A percentile compares a stretch with the other conserved stretches of the same genome.
Conservation (phyloP, 108 stramenopile genomes). For the Aurantiochytrium sp. region DNA sequence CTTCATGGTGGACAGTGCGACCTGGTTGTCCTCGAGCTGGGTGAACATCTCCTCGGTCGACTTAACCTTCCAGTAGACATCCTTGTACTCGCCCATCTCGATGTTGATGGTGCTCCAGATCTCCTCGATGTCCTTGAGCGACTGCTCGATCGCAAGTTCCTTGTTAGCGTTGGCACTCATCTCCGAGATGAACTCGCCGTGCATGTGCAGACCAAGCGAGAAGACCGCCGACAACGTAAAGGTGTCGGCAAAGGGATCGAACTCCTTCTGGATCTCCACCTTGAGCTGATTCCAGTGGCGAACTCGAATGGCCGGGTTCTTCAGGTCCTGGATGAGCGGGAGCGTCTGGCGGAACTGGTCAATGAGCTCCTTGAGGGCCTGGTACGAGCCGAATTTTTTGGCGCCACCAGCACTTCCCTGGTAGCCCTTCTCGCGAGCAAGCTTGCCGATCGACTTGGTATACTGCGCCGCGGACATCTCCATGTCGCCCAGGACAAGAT, state of each 20-base stretch:
- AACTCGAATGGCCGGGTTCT: constrained; percentile 53
- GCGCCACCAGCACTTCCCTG: not conserved
- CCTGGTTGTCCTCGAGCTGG: constrained; percentile 60
- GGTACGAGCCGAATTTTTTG: not conserved
- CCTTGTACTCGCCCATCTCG: constrained; percentile 61
- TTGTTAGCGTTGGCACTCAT: constrained; percentile 61
- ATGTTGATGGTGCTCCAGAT: constrained; percentile 54
- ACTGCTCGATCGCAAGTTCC: constrained; percentile 60
- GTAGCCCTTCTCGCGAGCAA: constrained; percentile 16
- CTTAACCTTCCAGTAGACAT: constrained; percentile 60
- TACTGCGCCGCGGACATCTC: constrained; percentile 47
- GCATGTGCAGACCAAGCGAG: constrained; percentile 53
- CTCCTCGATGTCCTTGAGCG: constrained; percentile 42
- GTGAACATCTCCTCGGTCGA: constrained; percentile 61
- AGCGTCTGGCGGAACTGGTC: constrained; percentile 61
- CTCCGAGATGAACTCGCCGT: constrained; percentile 63
- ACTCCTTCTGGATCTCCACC: constrained; percentile 43
- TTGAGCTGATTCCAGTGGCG: constrained; percentile 60
- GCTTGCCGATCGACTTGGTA: constrained; percentile 53
- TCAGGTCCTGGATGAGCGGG: constrained; percentile 63
- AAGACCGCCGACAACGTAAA: constrained; percentile 63
- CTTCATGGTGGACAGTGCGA: constrained; percentile 60
- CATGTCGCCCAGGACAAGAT: constrained; percentile 61
- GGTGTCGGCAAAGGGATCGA: constrained; percentile 47
- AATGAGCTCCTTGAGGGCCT: constrained; percentile 48